phyloP scores from a whole-genome alignment of 1,284 basidiomycete genomes.

The Uromyces viciae-fabae region DNA sequence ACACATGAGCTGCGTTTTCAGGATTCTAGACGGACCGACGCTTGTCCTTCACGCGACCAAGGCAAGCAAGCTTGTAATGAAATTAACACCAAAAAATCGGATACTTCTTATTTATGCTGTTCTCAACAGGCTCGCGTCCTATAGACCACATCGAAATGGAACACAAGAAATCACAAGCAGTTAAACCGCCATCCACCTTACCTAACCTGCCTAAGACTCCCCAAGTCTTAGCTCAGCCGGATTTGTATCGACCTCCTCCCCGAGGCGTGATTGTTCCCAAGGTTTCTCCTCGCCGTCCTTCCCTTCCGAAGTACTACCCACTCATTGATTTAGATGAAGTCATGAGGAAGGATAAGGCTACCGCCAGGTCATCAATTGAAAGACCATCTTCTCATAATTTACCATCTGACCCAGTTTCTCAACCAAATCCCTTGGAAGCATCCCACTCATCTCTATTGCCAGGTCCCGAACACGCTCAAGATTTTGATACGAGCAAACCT shows the following conservation, averaged over 20 bases:
- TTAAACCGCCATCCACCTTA: not conserved
- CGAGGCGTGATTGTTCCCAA: not conserved
- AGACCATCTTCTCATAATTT: not conserved
- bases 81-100: not conserved
- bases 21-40: constrained; percentile 11
- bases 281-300: constrained; percentile 10
- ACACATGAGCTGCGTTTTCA: not conserved
- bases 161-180: constrained; percentile 4
- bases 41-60: constrained; percentile 16
- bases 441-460: not conserved
- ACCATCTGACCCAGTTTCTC: not conserved
- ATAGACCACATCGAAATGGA: not conserved
- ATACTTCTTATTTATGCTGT: not conserved
- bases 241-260: constrained; percentile 25
- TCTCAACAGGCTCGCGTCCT: not conserved
- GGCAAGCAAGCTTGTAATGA: not conserved
- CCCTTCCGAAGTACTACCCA: not conserved
- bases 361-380: not conserved
- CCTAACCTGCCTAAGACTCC: not conserved
- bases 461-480: not conserved
- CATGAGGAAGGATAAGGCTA: not conserved
- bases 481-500: not conserved
- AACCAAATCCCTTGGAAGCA: no score
- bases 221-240: not conserved
- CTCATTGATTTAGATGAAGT: constrained; percentile 28